These are phyloP conservation scores for Laburnicola sp. DNA, from an alignment of 2,329 filamentous ascomycete species.

Conservation along the genomic window DNA sequence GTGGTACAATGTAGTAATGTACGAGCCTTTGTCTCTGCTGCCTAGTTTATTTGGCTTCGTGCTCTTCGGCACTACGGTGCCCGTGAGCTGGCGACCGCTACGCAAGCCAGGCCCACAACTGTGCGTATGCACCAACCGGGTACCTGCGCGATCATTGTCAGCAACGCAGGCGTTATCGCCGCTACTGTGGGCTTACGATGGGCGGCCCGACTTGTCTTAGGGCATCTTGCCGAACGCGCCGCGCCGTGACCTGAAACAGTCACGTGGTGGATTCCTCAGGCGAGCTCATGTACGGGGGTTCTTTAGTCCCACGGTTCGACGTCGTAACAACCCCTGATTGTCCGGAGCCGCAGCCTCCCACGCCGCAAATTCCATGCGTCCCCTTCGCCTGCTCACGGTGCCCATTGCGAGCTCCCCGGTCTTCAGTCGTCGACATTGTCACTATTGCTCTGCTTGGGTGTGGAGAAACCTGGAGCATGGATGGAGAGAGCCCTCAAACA, in stretches of 20 bases:
- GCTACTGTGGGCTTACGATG: neutral
- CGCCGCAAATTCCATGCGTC: neutral
- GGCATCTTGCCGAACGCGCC: neutral
- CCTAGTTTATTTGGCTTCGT: too few relatives aligned
- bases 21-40: too few relatives aligned
- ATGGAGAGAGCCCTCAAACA: conserved; percentile 6
- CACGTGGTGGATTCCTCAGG: conserved; percentile 1
- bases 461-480: neutral
- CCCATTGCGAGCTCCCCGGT: neutral
- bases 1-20: conserved; percentile 3
- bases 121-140: too few relatives aligned
- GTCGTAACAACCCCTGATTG: conserved; percentile 4
- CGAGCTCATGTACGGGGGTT: neutral
- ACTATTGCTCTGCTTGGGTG: neutral
- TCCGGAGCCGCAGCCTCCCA: neutral
- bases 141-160: conserved; percentile 4
- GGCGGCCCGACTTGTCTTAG: neutral
- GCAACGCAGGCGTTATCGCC: neutral
- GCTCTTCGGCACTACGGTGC: too few relatives aligned
- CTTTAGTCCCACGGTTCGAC: neutral
- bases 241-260: conserved; percentile 3
- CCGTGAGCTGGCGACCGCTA: too few relatives aligned
- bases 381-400: neutral
- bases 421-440: neutral
- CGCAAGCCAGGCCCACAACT: too few relatives aligned